Evolutionary conservation across 2,329 filamentous ascomycete genomes (phyloP), one percentile per base, ranked within the genome.

Genomic region (Sporothrix inflata): DNA sequence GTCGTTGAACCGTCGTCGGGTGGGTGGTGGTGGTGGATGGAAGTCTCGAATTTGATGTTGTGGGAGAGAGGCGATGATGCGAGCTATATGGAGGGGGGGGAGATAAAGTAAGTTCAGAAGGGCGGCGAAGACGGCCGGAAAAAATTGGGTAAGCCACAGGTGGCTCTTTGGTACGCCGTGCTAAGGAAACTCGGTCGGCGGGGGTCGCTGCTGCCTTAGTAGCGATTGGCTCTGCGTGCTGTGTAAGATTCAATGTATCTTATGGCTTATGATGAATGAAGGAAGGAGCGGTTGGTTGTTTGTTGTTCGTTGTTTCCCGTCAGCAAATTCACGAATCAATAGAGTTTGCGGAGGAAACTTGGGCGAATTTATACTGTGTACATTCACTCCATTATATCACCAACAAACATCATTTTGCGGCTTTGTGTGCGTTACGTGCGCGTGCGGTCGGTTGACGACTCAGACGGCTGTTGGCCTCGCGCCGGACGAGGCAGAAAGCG

Each of bases 61-160:
- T 27, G 63, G 21, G 42, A 66, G 24, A 34, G 61, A 34, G 14
- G 24, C 42, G 42, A 49, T 49, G 63, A 66, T 49, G 63, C 30
- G 63, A 66, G 42, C 61, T 66, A 34, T 34, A 27, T 30, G 45
- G 63, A 49, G 40, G 63, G 63, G 21, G 49, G 14, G 42, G 12
- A 30, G 60, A 21, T 24, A 12, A 12, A 19, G 21, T 49, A 14
- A 19, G 61, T 53, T 8, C 30, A n/a, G 45, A 53, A 68, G 27
- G 47, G 47, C 65, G 65, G 65, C 65, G 45, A 53, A 53, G 47
- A 40, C 63, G 65, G 65, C 45, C 27, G 47, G 65, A 53, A 68
- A 66, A 67, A 67, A 34, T 38, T 47, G 42, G 40, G 40, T 49
- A 66, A 67, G 63, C 63, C 42, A 30, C 24, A 51, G 63, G 63